Evolutionary conservation across 257 asterid genomes (phyloP).

Genomic region (Fraxinus anomala): DNA sequence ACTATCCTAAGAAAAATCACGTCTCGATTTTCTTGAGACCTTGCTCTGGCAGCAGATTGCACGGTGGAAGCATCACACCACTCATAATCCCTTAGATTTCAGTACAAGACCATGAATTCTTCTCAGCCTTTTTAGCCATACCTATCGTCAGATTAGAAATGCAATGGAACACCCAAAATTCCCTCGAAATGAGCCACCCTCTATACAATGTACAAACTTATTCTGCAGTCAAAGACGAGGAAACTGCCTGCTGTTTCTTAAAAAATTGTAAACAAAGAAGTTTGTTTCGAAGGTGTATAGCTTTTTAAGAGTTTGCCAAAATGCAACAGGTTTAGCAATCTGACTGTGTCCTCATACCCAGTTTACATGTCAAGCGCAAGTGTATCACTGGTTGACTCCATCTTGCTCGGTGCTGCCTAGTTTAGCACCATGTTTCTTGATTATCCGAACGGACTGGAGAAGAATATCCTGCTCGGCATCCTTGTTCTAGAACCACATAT

Average conservation of each 20-base stretch:
- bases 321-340: background rate
- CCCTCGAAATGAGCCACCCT: conserved; percentile 82
- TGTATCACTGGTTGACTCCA: background rate
- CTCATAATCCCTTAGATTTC: conserved; percentile 58
- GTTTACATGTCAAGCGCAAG: background rate
- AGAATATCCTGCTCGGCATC: conserved; percentile 76
- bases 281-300: too few species aligned
- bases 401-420: conserved; percentile 44
- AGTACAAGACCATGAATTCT: conserved; percentile 68
- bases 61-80: conserved; percentile 70
- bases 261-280: background rate
- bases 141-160: conserved; percentile 69
- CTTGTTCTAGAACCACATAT: conserved; percentile 50
- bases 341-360: background rate
- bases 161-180: conserved; percentile 73
- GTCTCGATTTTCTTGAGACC: conserved; percentile 36
- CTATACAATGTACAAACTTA: conserved; percentile 31
- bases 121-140: conserved; percentile 66
- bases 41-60: conserved; percentile 52
- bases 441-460: conserved; percentile 64
- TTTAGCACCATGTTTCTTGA: conserved; percentile 68
- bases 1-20: conserved; percentile 56
- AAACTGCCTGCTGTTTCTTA: background rate
- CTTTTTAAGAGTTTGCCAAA: background rate
- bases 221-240: too few species aligned